Evolutionary conservation across 2,329 filamentous ascomycete genomes (phyloP).

Genomic region (Calonectria naviculata): DNA sequence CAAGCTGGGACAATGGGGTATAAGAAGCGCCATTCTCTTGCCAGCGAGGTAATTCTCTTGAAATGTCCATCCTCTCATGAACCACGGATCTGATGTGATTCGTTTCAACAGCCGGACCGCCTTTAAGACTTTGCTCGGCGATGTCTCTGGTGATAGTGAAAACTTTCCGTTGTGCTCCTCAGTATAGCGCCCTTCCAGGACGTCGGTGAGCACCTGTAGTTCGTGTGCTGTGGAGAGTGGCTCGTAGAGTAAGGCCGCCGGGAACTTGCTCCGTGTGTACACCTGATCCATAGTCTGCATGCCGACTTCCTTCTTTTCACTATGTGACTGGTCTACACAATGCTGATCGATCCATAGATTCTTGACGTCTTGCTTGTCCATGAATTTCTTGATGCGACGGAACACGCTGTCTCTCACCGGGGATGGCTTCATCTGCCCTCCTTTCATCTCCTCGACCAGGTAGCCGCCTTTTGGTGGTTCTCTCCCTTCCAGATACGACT

Average conservation of each 20-base stretch:
- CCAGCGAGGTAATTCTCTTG: constrained; percentile 12
- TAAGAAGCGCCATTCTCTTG: constrained; percentile 2
- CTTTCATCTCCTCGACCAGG: neutral
- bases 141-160: neutral
- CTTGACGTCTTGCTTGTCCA: neutral
- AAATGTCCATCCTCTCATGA: constrained; percentile 6
- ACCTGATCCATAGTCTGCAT: constrained; percentile 6
- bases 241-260: neutral
- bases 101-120: neutral
- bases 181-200: neutral
- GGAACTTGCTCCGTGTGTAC: neutral
- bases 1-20: neutral
- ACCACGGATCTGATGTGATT: constrained; percentile 8
- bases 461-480: neutral
- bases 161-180: neutral
- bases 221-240: neutral
- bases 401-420: constrained; percentile 3
- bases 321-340: neutral
- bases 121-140: neutral
- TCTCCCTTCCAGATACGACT: neutral
- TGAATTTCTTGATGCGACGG: constrained; percentile 8
- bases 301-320: neutral
- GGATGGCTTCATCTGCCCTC: neutral
- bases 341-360: constrained; percentile 3
- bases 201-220: neutral